phyloP scores from a whole-genome alignment of 2,329 filamentous ascomycete species.

The Dactylellina cionopaga region DNA sequence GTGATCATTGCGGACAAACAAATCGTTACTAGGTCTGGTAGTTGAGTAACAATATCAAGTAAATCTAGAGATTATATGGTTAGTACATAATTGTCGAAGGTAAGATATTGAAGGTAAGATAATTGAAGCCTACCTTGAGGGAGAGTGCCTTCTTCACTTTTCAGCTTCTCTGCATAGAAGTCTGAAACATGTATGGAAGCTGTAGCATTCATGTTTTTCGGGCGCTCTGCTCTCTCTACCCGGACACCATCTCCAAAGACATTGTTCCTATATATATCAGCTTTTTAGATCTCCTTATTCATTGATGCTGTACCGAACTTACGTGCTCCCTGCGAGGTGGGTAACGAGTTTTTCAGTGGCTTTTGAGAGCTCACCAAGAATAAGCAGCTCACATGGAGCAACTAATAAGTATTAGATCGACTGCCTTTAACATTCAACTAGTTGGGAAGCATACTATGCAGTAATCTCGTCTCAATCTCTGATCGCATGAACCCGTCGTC shows the following conservation, averaged over 20 bases:
- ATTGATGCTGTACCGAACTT: slow-evolving; percentile 2
- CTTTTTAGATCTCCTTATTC: slow-evolving; percentile 45
- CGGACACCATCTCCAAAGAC: slow-evolving; percentile 91
- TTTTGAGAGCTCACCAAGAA: slow-evolving; percentile 88
- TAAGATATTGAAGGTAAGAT: background rate
- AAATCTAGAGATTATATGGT: slow-evolving; percentile 69
- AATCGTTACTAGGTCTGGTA: slow-evolving; percentile 86
- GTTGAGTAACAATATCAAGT: slow-evolving; percentile 83
- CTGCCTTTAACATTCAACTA: background rate
- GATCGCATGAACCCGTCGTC: slow-evolving; percentile 97
- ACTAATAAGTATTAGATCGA: slow-evolving; percentile 60
- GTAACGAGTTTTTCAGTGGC: slow-evolving; percentile 91
- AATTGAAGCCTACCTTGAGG: slow-evolving; percentile 55
- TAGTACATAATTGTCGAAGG: no score
- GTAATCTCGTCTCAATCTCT: slow-evolving; percentile 91
- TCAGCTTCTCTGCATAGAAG: slow-evolving; percentile 90
- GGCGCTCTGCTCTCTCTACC: slow-evolving; percentile 79
- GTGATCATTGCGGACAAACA: slow-evolving; percentile 97
- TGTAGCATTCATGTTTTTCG: slow-evolving; percentile 83
- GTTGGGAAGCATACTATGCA: slow-evolving; percentile 73
- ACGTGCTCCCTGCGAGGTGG: slow-evolving; percentile 83
- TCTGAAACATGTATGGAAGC: slow-evolving; percentile 87
- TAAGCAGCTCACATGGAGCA: slow-evolving; percentile 91
- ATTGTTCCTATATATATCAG: slow-evolving; percentile 69
- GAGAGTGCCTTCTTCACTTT: slow-evolving; percentile 68